Evolutionary conservation across 176 grass and related monocot species (phyloP), one percentile per base, ranked within the genome.

Genomic region (Oryza punctata): DNA sequence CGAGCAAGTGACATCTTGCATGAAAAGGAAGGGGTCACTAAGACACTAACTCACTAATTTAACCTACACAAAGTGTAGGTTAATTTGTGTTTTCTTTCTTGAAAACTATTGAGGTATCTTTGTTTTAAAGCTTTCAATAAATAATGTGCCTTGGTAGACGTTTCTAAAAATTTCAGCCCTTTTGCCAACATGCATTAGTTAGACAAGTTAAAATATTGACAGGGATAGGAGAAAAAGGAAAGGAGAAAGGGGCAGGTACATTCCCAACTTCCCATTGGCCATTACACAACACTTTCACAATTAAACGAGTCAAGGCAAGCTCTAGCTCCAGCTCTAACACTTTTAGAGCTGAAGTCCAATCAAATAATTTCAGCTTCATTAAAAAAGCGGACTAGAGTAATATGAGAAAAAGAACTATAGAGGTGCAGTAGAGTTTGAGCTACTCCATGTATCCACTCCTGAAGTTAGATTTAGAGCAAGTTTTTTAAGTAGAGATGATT

Each of bases 1-100:
- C 24, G 38, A 65, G 76, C 76, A 78, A 78, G 76, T 25, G 38
- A 66, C 76, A 66, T 57, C 16, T 18, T 13, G 38, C 15, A 79
- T 32, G 18, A 30, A 73, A 74, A 6, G 8, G 15, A 52, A 19
- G 46, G 10, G 10, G 5, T 47, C 18, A 47, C 16, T n/a, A 12
- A 37, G 35, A 37, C 35, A 37, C 35, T 37, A 37, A 37, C 29
- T 67, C 16, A 46, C 60, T 12, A 19, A 65, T 45, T 18, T 52
- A 52, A 52, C 38, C 5, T 27, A 43, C 18, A 63, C 75, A 41
- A 78, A 27, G 70, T 32, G 72, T 30, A 30, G 26, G 15, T 12
- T 74, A 19, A 7, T 52, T 30, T 50, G 14, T 50, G 15, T 21
- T n/a, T 10, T 38, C 7, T 69, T 35, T 73, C 46, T 28, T 49